A percentile compares a stretch with the other conserved stretches of the same genome.
Evolutionary conservation across 352 stramenopile genomes (phyloP).

Genomic region (Phytophthora melonis): DNA sequence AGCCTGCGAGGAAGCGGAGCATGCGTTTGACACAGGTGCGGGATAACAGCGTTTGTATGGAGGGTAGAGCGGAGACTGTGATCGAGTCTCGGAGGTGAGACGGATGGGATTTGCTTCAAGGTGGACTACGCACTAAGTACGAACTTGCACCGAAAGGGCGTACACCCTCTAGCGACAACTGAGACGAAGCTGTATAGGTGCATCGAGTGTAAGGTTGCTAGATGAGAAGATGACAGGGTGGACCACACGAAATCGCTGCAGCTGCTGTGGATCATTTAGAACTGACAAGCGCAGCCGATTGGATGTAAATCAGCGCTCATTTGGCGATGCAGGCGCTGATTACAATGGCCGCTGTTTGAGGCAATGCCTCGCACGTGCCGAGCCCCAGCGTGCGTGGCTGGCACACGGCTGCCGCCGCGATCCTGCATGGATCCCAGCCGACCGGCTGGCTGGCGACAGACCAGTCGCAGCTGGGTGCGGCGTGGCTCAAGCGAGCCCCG

Average conservation of each 20-base stretch:
- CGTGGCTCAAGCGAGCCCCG: background rate
- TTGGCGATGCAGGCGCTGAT: background rate
- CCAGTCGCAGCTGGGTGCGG: background rate
- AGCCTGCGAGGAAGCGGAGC: background rate
- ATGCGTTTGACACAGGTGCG: background rate
- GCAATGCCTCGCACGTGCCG: background rate
- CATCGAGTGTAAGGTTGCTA: conserved; percentile 36
- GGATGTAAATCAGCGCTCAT: conserved; percentile 7
- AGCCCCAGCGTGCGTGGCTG: background rate
- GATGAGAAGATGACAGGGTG: conserved; percentile 1
- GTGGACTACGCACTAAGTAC: conserved; percentile 40
- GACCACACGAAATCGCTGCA: conserved; percentile 16
- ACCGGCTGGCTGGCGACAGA: background rate
- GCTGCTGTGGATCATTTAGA: conserved; percentile 29
- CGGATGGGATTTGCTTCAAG: conserved; percentile 44
- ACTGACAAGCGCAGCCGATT: conserved; percentile 5
- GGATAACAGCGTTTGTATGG: background rate
- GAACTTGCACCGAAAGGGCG: conserved; percentile 30
- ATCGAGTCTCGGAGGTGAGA: conserved; percentile 9
- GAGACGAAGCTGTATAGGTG: conserved; percentile 31
- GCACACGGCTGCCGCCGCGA: background rate
- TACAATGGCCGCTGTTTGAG: background rate
- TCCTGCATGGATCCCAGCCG: background rate
- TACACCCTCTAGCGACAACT: conserved; percentile 25
- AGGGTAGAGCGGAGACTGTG: background rate